Evolutionary conservation across 2,329 filamentous ascomycete genomes (phyloP), one percentile per base, ranked within the genome.

Genomic region (Ophiostoma fasciatum): DNA sequence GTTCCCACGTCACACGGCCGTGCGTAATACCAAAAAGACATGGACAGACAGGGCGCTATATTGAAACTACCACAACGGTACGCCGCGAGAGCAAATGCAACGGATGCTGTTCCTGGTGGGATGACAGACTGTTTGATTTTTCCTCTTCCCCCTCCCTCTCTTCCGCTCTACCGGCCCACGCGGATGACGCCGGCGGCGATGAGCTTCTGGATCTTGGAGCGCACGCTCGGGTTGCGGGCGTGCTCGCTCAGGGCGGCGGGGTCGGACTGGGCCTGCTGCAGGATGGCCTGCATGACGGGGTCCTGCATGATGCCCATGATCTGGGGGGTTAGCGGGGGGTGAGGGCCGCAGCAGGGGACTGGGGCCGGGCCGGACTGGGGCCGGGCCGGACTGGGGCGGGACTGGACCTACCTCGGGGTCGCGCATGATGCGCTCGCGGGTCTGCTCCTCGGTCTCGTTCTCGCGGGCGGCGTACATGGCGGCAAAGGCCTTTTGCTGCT

Each of bases 361-460:
- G 27, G 15, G 32, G 31, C 4, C 20, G 4, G 12, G 8, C 30
- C 6, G 12, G 34, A 23, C n/a, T n/a, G n/a, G n/a, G n/a, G n/a
- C n/a, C n/a, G n/a, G n/a, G n/a, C n/a, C n/a, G n/a, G n/a, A n/a
- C n/a, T n/a, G 19, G 6, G 27, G 23, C 32, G 10, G 11, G 21
- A 23, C 10, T 17, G 7, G 11, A 20, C 78, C 63, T 62, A 88
- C 82, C 63, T 94, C 88, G 7, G 87, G 88, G 50, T 96, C 88
- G 47, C 77, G 76, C 65, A 82, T 77, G 54, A 98, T 76, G 45
- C 92, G 72, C 64, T 92, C 84, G 57, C 84, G 78, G 2, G 90
- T 94, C 71, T 98, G 78, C 58, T 94, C 82, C 64, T 98, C 90
- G 0, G 82, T 87, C 73, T 98, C 90, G 48, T 90, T 90, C 53